Evolutionary conservation across 2,329 filamentous ascomycete species (phyloP), one percentile per base, ranked within the genome.

Genomic region (Leptodontidium sp.): DNA sequence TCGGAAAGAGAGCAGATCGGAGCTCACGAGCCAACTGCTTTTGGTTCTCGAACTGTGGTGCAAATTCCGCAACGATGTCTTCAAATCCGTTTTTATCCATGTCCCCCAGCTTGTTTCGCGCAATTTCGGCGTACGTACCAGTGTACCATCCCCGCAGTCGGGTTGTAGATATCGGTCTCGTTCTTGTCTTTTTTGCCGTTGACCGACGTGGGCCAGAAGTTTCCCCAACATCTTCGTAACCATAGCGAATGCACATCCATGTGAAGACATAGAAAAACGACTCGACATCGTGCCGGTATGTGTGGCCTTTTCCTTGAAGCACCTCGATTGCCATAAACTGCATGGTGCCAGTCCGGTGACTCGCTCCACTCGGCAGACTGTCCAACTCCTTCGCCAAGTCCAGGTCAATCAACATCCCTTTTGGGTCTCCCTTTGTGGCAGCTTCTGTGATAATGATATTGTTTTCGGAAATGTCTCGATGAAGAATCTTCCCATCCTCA

Each of bases 361-460:
- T 57, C 35, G 62, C 63, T 50, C 53, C 24, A 68, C 68, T 70
- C 52, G 62, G 62, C 29, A 66, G 45, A 49, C 61, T 64, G 45
- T 68, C 49, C 26, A 68, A 47, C 65, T 71, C 61, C 64, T 67
- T 69, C 52, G 53, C 69, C n/a, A 67, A 55, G 57, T 71, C 66
- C 61, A 70, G 52, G 53, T 70, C 62, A 62, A 70, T 70, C 50
- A 70, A 43, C 50, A 29, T 69, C 59, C 64, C 68, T 64, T 61
- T 70, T 43, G 43, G 59, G 40, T 35, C 61, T 52, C 35, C 64
- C 66, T 65, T 15, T 14, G 55, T 24, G 61, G 50, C 2, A 50
- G 43, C 15, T 58, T 69, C 21, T 11, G 62, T 72, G n/a, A 82
- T 79, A 32, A 82, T 80, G n/a, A 82, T 78, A 57, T 81, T 82